Conservation (phyloP, 345 rosid genomes). For the Camelina neglecta region DNA sequence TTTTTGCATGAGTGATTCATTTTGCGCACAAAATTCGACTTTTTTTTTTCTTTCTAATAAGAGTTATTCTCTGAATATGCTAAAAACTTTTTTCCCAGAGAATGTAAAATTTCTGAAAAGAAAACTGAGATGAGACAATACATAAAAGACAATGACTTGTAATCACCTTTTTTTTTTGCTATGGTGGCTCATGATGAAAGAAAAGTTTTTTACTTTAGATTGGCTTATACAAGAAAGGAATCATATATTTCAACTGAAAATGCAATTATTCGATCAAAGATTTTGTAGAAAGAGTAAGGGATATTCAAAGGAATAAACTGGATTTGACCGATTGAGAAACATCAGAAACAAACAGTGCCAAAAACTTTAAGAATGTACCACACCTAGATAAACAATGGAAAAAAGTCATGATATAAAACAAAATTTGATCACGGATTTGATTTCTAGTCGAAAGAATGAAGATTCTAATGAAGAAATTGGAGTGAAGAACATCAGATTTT, state of each 20-base stretch:
- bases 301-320: slow-evolving; percentile 11
- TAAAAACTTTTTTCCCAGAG: slow-evolving; percentile 22
- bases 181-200: slow-evolving; percentile 30
- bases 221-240: not conserved
- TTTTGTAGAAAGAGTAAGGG: not conserved
- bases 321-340: slow-evolving; percentile 8
- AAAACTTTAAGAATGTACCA: not conserved
- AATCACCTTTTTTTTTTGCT: slow-evolving; percentile 17
- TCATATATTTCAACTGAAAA: not conserved
- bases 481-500: not conserved
- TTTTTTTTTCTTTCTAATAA: not conserved
- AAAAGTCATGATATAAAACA: not conserved
- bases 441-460: not conserved
- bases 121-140: slow-evolving; percentile 34
- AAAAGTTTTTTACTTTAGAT: slow-evolving; percentile 27
- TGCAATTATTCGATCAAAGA: not conserved
- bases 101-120: slow-evolving; percentile 35
- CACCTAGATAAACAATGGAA: not conserved
- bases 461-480: not conserved
- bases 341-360: not conserved
- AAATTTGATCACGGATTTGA: not conserved
- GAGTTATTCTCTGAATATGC: slow-evolving; percentile 41
- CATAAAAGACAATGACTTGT: slow-evolving; percentile 33
- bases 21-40: slow-evolving; percentile 16
- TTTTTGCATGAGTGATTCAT: slow-evolving; percentile 28